phyloP scores from a whole-genome alignment of 495 filamentous ascomycete species.

The Polyplosphaeria fusca region DNA sequence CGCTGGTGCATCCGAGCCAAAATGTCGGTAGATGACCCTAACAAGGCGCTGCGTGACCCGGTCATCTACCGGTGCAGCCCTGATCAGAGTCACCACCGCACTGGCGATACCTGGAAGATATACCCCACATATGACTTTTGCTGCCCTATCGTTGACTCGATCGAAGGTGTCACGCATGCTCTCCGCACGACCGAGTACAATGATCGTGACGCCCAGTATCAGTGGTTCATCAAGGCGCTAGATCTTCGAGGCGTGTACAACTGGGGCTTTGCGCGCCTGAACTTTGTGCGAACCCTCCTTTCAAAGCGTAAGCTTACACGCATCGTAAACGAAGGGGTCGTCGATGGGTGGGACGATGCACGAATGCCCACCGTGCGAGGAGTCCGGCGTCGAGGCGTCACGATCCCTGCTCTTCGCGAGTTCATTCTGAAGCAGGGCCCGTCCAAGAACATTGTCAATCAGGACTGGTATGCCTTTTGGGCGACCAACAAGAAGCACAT shows the following conservation, averaged over 20 bases:
- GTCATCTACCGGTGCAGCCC: conserved; percentile 91
- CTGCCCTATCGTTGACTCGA: conserved; percentile 83
- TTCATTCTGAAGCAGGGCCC: conserved; percentile 94
- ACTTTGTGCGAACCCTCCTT: conserved; percentile 85
- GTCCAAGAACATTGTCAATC: conserved; percentile 79
- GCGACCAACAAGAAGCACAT: conserved; percentile 94
- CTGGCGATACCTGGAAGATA: conserved; percentile 84
- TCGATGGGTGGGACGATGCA: conserved; percentile 93
- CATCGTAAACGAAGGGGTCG: conserved; percentile 78
- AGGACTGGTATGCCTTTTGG: conserved; percentile 92
- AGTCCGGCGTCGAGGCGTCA: conserved; percentile 86
- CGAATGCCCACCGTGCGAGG: conserved; percentile 93
- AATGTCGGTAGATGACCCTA: conserved; percentile 76
- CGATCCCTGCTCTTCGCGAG: conserved; percentile 78
- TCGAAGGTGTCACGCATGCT: conserved; percentile 93
- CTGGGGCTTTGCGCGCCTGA: conserved; percentile 97
- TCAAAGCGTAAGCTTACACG: conserved; percentile 95
- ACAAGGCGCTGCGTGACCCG: conserved; percentile 85
- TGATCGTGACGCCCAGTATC: conserved; percentile 94
- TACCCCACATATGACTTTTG: conserved; percentile 96
- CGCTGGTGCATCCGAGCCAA: conserved; percentile 87
- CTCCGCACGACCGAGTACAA: conserved; percentile 95
- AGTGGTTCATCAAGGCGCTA: conserved; percentile 88
- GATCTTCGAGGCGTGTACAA: conserved; percentile 85
- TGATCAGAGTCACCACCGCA: conserved; percentile 77